phyloP scores from a whole-genome alignment of 176 grass and related monocot species.

The Calamus simplicifolius region DNA sequence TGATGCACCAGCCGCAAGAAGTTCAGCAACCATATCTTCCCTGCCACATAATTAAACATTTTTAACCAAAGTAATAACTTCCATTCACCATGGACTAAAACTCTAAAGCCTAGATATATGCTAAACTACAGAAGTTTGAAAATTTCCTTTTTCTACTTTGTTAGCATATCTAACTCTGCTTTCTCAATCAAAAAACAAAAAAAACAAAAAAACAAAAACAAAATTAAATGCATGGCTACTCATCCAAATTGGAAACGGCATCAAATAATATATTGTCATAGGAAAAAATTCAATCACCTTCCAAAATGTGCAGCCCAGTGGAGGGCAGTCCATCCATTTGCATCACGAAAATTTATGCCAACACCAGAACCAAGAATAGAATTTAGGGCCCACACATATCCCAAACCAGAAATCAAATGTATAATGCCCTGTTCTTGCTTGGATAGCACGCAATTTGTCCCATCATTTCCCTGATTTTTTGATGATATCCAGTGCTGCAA shows the following conservation, averaged over 20 bases:
- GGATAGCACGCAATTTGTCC: constrained; percentile 40
- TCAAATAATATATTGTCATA: neutral
- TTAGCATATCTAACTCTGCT: too few relatives aligned
- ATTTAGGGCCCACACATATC: constrained; percentile 81
- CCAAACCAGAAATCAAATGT: constrained; percentile 80
- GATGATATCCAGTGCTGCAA: constrained; percentile 60
- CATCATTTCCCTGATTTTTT: constrained; percentile 36
- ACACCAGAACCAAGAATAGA: constrained; percentile 54
- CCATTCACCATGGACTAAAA: too few relatives aligned
- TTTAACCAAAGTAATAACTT: neutral
- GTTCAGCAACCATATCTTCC: constrained; percentile 86
- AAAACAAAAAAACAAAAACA: too few relatives aligned
- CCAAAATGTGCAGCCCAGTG: constrained; percentile 97
- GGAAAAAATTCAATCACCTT: constrained; percentile 48
- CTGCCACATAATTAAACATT: constrained; percentile 35
- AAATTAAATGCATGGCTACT: too few relatives aligned
- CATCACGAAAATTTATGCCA: constrained; percentile 94
- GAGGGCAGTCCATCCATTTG: constrained; percentile 96
- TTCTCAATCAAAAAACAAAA: too few relatives aligned
- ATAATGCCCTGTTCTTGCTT: constrained; percentile 89
- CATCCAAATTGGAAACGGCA: too few relatives aligned
- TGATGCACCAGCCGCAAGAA: constrained; percentile 79
- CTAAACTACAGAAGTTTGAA: too few relatives aligned
- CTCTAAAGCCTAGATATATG: too few relatives aligned
- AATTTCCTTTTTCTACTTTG: too few relatives aligned